Evolutionary conservation across 129 eudicot genomes (phyloP).

Genomic region (Smallanthus sonchifolius): DNA sequence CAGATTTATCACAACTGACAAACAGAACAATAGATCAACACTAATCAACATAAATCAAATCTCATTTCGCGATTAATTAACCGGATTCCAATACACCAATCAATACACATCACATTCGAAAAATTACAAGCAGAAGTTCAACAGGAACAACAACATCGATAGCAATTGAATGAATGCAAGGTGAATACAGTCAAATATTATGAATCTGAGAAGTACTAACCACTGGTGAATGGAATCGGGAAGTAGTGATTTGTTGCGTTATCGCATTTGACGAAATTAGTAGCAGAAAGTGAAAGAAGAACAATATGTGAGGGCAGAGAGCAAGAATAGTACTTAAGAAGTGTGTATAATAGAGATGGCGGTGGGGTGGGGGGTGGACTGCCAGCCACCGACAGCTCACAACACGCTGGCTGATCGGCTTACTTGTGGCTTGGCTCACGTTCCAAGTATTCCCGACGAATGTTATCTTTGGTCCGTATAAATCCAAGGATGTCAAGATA

Average conservation of each 20-base stretch:
- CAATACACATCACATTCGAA: not conserved
- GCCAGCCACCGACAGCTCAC: slow-evolving; percentile 50
- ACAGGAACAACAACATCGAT: not conserved
- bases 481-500: not conserved
- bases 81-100: slow-evolving; percentile 4
- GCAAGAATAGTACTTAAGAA: slow-evolving; percentile 23
- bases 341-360: slow-evolving; percentile 13
- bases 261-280: slow-evolving; percentile 25
- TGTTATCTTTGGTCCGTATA: not conserved
- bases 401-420: slow-evolving; percentile 19
- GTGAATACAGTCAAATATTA: slow-evolving; percentile 4
- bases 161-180: not conserved
- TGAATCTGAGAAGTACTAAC: slow-evolving; percentile 9
- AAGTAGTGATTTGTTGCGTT: slow-evolving; percentile 16
- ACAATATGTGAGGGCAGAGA: slow-evolving; percentile 5
- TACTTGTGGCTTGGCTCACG: slow-evolving; percentile 32
- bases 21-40: slow-evolving; percentile 20
- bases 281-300: slow-evolving; percentile 9
- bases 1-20: not conserved
- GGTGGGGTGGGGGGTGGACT: slow-evolving; percentile 25
- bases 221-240: slow-evolving; percentile 10
- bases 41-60: not conserved
- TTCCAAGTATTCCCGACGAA: not conserved
- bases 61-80: slow-evolving; percentile 5
- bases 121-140: not conserved